Percentiles rank a stretch among this genome's conserved stretches.
These are phyloP conservation scores for Penicillium nordicum DNA, from an alignment of 2,329 filamentous ascomycete genomes.

Conservation along the genomic window DNA sequence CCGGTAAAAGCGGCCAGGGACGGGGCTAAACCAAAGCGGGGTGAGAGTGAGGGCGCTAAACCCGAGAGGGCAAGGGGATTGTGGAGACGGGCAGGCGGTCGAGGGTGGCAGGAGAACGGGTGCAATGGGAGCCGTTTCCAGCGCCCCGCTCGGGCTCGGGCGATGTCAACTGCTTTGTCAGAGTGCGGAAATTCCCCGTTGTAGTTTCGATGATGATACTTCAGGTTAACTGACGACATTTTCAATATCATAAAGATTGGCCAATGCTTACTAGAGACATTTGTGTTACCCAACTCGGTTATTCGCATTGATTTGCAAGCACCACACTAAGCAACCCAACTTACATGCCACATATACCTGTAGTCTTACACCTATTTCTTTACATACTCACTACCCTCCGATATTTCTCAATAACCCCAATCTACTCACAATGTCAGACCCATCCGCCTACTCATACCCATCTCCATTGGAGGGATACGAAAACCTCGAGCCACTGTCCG, in stretches of 20 bases:
- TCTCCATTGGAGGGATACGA: conserved; percentile 54
- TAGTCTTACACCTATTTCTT: neutral
- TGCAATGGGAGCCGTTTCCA: conserved; percentile 20
- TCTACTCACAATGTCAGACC: conserved; percentile 45
- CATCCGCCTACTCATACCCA: conserved; percentile 53
- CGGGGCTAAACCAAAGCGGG: conserved; percentile 18
- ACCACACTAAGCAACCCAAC: neutral
- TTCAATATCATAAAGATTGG: neutral
- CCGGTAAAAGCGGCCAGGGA: conserved; percentile 20
- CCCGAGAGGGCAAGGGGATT: conserved; percentile 15
- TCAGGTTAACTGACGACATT: neutral
- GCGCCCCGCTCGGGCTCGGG: conserved; percentile 16
- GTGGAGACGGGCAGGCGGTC: conserved; percentile 18
- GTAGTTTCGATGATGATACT: neutral
- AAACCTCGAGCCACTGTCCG: conserved; percentile 46
- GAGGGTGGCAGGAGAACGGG: conserved; percentile 13
- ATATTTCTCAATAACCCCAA: neutral
- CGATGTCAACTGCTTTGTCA: conserved; percentile 14
- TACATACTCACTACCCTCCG: neutral
- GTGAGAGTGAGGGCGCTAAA: conserved; percentile 4
- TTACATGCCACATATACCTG: neutral
- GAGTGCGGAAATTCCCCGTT: conserved; percentile 11
- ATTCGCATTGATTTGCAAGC: conserved; percentile 9
- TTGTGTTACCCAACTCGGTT: neutral
- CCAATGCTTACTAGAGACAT: neutral